A percentile compares a stretch with the other conserved stretches of the same genome.
phyloP scores from a whole-genome alignment of 495 filamentous ascomycete species.

The Trypethelium eluteriae region DNA sequence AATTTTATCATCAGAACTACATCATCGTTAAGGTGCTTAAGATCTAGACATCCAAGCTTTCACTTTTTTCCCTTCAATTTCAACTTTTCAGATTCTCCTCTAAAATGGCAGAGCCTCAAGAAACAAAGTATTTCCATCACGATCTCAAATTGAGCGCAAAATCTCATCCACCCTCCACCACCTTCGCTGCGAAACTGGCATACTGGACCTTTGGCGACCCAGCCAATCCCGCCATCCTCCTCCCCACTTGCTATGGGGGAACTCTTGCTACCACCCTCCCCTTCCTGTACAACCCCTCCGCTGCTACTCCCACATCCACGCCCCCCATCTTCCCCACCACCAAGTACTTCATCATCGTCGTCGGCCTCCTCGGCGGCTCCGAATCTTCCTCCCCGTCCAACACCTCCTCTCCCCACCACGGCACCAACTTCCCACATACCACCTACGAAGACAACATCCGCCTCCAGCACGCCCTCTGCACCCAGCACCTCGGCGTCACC shows the following conservation, averaged over 20 bases:
- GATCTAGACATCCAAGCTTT: too few species aligned
- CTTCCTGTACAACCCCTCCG: constrained; percentile 24
- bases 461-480: constrained; percentile 27
- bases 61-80: background rate
- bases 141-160: constrained; percentile 23
- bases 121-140: constrained; percentile 25
- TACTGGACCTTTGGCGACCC: constrained; percentile 28
- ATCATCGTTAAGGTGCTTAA: too few species aligned
- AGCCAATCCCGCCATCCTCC: constrained; percentile 26
- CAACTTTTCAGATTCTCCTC: background rate
- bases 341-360: constrained; percentile 29
- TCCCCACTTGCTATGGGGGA: constrained; percentile 30
- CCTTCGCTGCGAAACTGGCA: constrained; percentile 26
- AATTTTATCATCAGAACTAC: background rate
- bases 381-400: constrained; percentile 30
- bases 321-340: constrained; percentile 20
- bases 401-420: constrained; percentile 19
- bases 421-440: constrained; percentile 26
- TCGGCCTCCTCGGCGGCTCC: constrained; percentile 25
- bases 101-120: constrained; percentile 23
- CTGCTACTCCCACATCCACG: background rate
- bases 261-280: constrained; percentile 23
- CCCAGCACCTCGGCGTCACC: constrained; percentile 21
- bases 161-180: constrained; percentile 20
- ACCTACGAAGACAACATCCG: constrained; percentile 31